phyloP scores from a whole-genome alignment of 1,284 basidiomycete species.

The Papiliotrema terrestris region DNA sequence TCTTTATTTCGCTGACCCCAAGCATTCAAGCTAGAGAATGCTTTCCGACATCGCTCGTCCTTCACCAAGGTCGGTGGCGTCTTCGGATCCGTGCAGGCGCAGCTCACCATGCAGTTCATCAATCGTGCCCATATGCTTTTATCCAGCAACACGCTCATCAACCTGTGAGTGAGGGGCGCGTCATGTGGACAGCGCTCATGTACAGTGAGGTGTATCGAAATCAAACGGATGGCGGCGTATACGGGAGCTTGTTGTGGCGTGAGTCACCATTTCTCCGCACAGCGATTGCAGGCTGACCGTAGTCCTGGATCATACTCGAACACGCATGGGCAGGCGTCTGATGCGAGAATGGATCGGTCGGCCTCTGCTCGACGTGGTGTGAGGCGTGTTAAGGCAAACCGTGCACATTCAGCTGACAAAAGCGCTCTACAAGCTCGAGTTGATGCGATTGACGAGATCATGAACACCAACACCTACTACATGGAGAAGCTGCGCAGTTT shows the following conservation, averaged over 20 bases:
- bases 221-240: slow-evolving; percentile 69
- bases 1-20: background rate
- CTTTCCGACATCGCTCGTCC: slow-evolving; percentile 68
- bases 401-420: background rate
- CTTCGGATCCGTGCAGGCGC: slow-evolving; percentile 1
- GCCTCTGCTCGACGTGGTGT: slow-evolving; percentile 75
- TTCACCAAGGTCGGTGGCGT: slow-evolving; percentile 60
- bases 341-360: slow-evolving; percentile 82
- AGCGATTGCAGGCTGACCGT: slow-evolving; percentile 9
- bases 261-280: slow-evolving; percentile 7
- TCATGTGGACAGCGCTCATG: slow-evolving; percentile 11
- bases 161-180: slow-evolving; percentile 57
- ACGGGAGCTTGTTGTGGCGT: slow-evolving; percentile 76
- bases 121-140: slow-evolving; percentile 81
- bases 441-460: slow-evolving; percentile 80
- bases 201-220: slow-evolving; percentile 80
- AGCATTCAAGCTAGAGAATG: slow-evolving; percentile 70
- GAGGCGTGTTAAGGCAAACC: slow-evolving; percentile 20
- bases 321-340: slow-evolving; percentile 80
- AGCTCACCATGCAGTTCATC: slow-evolving; percentile 58
- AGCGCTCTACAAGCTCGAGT: slow-evolving; percentile 71
- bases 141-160: slow-evolving; percentile 79
- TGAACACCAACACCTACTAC: slow-evolving; percentile 56
- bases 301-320: slow-evolving; percentile 78
- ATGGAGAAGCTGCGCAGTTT: slow-evolving; percentile 63